phyloP scores from a whole-genome alignment of 2,329 filamentous ascomycete genomes.

The Furcasterigmium sp. region DNA sequence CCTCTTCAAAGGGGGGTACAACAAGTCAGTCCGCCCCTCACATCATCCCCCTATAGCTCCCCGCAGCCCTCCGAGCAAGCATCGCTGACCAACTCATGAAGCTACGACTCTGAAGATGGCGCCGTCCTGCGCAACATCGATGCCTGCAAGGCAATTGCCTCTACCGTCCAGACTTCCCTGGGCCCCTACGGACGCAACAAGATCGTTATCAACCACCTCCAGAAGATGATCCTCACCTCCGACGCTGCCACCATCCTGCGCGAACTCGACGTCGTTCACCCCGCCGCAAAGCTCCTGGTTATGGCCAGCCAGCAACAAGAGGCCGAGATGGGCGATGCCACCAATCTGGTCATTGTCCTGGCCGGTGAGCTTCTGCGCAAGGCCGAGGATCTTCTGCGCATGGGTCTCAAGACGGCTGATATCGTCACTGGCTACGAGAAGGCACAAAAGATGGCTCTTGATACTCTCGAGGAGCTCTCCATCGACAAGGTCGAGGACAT shows the following conservation, averaged over 20 bases:
- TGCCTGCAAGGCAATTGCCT: slow-evolving; percentile 91
- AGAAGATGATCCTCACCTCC: slow-evolving; percentile 99
- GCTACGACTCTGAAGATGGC: slow-evolving; percentile 98
- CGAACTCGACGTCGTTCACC: slow-evolving; percentile 97
- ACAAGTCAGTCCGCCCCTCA: slow-evolving; percentile 61
- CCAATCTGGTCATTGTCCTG: slow-evolving; percentile 93
- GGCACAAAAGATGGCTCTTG: slow-evolving; percentile 82
- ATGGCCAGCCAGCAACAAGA: slow-evolving; percentile 99
- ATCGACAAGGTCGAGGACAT: slow-evolving; percentile 89
- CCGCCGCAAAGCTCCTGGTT: slow-evolving; percentile 92
- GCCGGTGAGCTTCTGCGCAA: slow-evolving; percentile 95
- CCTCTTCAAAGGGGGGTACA: slow-evolving; percentile 95
- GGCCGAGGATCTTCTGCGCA: slow-evolving; percentile 90
- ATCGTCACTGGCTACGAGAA: slow-evolving; percentile 95
- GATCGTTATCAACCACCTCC: slow-evolving; percentile 98
- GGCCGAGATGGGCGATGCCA: slow-evolving; percentile 97
- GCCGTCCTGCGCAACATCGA: slow-evolving; percentile 98
- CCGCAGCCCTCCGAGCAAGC: background rate
- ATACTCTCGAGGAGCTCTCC: slow-evolving; percentile 79
- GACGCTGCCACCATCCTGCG: slow-evolving; percentile 96
- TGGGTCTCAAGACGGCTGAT: slow-evolving; percentile 98
- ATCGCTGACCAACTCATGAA: slow-evolving; percentile 39
- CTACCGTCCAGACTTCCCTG: slow-evolving; percentile 93
- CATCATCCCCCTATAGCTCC: slow-evolving; percentile 14
- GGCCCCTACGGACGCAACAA: slow-evolving; percentile 98